These are phyloP conservation scores for Eucalyptus regnans DNA, from an alignment of 345 rosid species.

Conservation along the genomic window DNA sequence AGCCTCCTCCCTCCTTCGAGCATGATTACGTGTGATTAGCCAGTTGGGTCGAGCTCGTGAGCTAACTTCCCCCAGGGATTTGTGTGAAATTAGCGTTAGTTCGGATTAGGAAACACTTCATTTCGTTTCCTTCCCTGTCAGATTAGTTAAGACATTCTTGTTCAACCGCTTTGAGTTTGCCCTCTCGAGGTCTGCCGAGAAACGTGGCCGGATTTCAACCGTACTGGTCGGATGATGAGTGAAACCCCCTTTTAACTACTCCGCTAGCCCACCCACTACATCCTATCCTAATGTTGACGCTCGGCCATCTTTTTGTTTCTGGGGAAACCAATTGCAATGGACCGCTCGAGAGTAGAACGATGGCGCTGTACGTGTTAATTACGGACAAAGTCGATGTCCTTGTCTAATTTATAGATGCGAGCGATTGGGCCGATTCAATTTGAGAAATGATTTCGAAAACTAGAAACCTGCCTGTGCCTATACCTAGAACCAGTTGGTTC, in stretches of 20 bases:
- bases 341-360: not conserved
- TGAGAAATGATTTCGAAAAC: not conserved
- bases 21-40: not conserved
- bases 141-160: not conserved
- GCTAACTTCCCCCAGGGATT: not conserved
- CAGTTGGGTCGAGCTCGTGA: not conserved
- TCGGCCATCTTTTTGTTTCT: not conserved
- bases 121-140: not conserved
- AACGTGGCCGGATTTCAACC: not conserved
- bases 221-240: not conserved
- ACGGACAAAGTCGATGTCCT: not conserved
- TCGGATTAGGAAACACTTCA: not conserved
- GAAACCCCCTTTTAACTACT: not conserved
- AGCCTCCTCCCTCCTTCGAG: not conserved
- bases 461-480: not conserved
- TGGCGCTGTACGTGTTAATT: not conserved
- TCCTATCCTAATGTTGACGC: not conserved
- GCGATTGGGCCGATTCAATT: accelerated
- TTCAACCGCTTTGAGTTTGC: not conserved
- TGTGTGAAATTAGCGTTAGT: not conserved
- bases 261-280: not conserved
- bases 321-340: not conserved
- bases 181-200: not conserved
- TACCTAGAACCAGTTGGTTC: not conserved
- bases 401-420: not conserved